Evolutionary conservation across 2,329 filamentous ascomycete species (phyloP), one percentile per base, ranked within the genome.

Genomic region (Curvularia verruculosa): DNA sequence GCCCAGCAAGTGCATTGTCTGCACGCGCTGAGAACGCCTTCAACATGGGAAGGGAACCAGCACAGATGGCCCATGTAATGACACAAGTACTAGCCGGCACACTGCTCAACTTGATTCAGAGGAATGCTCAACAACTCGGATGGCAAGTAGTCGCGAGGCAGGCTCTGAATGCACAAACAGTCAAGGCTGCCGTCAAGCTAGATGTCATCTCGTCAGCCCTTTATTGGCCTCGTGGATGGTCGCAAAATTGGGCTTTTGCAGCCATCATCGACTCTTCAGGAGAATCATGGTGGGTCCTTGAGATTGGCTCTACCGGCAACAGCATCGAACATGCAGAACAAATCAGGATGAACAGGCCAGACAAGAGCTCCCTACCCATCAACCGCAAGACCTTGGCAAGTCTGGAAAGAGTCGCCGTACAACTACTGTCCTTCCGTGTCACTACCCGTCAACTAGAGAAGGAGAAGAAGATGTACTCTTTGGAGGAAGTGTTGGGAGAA

Each of bases 191-290:
- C 36, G 88, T 89, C 60, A 84, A 86, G 12, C 81, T 63, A 13
- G 67, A 85, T 37, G 85, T 89, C 50, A 80, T 86, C 49, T 83
- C 87, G 58, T 86, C 88, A 55, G 81, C 85, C 15, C 90, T 92
- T 78, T 87, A 96, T 61, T 85, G 83, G 67, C 88, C 87, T 66
- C 80, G 81, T 56, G 86, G 85, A n/a, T 96, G 93, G 91, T 82
- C 82, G 9, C 72, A 83, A 13, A 80, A 84, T 50, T 96, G 91
- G 90, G 85, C 88, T 60, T 78, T 96, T 37, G 87, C 88, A 63
- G 83, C 89, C 44, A 56, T 75, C 2, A 65, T 77, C 19, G 72
- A 72, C 50, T 52, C 72, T 1, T 60, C 70, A 15, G 76, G 76
- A 8, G 69, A 73, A 46, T 71, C 66, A 37, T 78, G 76, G 76